Evolutionary conservation across 2,329 filamentous ascomycete genomes (phyloP).

Genomic region (Aspergillus udagawae): DNA sequence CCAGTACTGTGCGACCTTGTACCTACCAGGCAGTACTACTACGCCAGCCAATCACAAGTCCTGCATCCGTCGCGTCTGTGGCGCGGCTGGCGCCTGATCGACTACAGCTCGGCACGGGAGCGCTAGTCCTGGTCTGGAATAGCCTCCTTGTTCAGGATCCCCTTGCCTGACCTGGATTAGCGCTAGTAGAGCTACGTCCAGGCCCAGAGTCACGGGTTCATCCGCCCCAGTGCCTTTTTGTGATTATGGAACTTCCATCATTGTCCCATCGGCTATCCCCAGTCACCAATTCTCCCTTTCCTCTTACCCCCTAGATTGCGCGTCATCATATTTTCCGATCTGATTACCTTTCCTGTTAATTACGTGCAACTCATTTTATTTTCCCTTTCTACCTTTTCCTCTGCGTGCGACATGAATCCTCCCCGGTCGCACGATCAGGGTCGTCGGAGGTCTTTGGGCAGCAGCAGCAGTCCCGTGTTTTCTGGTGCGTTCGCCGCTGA

Average conservation of each 20-base stretch:
- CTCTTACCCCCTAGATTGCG: constrained; percentile 7
- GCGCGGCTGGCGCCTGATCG: constrained; percentile 21
- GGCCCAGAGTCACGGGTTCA: constrained; percentile 34
- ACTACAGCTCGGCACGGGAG: constrained; percentile 25
- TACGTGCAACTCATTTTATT: background rate
- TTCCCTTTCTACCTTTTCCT: constrained; percentile 2
- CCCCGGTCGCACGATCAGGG: constrained; percentile 29
- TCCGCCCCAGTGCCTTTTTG: constrained; percentile 17
- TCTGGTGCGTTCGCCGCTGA: constrained; percentile 26
- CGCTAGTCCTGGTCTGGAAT: constrained; percentile 29
- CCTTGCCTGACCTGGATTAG: constrained; percentile 27
- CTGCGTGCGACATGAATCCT: constrained; percentile 35
- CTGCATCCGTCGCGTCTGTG: constrained; percentile 11
- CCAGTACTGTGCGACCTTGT: background rate
- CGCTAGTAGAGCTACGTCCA: constrained; percentile 18
- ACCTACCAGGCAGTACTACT: constrained; percentile 4
- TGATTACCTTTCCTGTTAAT: constrained; percentile 3
- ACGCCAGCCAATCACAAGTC: constrained; percentile 16
- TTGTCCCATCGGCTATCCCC: constrained; percentile 14
- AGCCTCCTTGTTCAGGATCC: constrained; percentile 9
- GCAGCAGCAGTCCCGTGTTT: constrained; percentile 33
- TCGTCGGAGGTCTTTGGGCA: constrained; percentile 35
- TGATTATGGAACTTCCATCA: constrained; percentile 18
- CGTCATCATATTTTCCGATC: constrained; percentile 1
- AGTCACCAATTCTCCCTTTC: constrained; percentile 2